These are phyloP conservation scores for Favolaschia claudopus DNA, from an alignment of 768 basidiomycete species.

Conservation along the genomic window DNA sequence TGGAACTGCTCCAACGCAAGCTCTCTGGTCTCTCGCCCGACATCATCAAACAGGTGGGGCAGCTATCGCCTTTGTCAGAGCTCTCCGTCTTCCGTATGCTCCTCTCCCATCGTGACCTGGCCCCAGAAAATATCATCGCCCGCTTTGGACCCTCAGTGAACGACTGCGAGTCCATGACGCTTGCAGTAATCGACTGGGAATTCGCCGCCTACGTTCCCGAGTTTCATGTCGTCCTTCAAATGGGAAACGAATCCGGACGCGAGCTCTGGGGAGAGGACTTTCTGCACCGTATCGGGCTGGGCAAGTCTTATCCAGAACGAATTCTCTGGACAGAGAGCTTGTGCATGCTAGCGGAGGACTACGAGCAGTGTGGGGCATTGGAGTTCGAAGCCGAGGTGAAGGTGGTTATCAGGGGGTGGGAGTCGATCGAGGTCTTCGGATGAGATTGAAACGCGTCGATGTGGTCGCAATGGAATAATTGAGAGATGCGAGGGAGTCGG, in stretches of 20 bases:
- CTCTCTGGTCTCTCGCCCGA: neutral
- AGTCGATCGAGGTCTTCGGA: too few relatives aligned
- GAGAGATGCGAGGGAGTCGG: too few relatives aligned
- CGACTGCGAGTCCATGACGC: too few relatives aligned
- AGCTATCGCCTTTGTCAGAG: neutral
- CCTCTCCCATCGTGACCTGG: neutral
- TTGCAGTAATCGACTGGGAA: conserved; percentile 10
- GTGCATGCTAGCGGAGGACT: neutral
- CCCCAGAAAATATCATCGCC: conserved; percentile 2
- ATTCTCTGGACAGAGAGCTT: conserved; percentile 2
- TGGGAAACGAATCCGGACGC: neutral
- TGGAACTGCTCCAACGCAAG: neutral
- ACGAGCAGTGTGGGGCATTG: too few relatives aligned
- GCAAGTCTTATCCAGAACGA: neutral
- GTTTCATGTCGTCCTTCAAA: neutral
- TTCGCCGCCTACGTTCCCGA: conserved; percentile 9
- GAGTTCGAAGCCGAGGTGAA: too few relatives aligned
- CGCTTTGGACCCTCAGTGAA: neutral
- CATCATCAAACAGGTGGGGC: neutral
- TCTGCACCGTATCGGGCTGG: neutral
- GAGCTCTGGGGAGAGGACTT: neutral
- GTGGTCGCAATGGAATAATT: too few relatives aligned
- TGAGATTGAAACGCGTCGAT: too few relatives aligned
- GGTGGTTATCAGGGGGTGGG: too few relatives aligned
- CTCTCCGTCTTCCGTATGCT: neutral